Evolutionary conservation across 2,329 filamentous ascomycete species (phyloP).

Genomic region (Arthrocladium fulminans): DNA sequence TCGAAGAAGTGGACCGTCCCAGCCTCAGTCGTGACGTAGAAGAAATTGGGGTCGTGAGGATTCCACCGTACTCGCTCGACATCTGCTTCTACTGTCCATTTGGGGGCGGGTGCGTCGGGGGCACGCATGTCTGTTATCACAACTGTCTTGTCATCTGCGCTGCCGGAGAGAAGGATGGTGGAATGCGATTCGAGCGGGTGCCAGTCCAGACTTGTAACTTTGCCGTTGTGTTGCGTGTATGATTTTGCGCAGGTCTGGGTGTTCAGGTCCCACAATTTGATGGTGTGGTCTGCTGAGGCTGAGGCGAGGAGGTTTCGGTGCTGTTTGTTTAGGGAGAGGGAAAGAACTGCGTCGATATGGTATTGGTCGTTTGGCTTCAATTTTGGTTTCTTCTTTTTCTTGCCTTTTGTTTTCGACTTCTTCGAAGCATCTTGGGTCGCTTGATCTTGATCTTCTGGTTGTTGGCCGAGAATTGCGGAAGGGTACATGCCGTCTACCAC

Average conservation of each 20-base stretch:
- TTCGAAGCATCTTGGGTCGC: constrained; percentile 24
- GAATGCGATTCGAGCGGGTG: constrained; percentile 65
- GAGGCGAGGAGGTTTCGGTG: constrained; percentile 93
- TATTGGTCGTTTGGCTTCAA: constrained; percentile 84
- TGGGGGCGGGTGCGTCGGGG: constrained; percentile 67
- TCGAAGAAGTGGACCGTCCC: constrained; percentile 92
- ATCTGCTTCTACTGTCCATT: constrained; percentile 92
- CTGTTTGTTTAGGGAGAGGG: constrained; percentile 82
- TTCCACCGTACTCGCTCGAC: constrained; percentile 92
- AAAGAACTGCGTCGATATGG: constrained; percentile 88
- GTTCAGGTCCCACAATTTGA: constrained; percentile 96
- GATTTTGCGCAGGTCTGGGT: constrained; percentile 90
- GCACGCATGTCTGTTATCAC: constrained; percentile 96
- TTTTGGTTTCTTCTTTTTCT: constrained; percentile 85
- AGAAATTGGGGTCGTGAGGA: constrained; percentile 83
- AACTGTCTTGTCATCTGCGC: constrained; percentile 78
- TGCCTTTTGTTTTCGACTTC: constrained; percentile 44
- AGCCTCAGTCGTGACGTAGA: constrained; percentile 89
- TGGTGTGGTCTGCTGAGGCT: constrained; percentile 88
- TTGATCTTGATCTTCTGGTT: constrained; percentile 43
- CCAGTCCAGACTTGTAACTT: constrained; percentile 94
- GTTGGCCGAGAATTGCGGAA: constrained; percentile 85
- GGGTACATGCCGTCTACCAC: constrained; percentile 97
- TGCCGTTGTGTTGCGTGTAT: constrained; percentile 81
- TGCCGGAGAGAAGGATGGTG: constrained; percentile 82